Conservation (phyloP, 768 basidiomycete genomes). For the Galerina marginata region DNA sequence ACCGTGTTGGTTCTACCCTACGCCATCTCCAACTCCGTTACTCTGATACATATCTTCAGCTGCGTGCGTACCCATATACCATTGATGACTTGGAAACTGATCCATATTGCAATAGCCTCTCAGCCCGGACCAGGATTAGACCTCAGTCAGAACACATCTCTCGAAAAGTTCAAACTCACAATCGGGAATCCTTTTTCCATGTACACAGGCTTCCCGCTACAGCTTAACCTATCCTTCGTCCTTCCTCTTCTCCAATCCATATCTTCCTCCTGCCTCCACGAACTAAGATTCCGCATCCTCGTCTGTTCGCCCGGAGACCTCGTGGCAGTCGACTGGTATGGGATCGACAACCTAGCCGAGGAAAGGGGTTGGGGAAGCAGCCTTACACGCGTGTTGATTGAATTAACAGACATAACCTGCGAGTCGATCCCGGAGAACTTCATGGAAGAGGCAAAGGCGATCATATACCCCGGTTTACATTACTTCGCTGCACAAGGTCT, state of each 20-base stretch:
- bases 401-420: background rate
- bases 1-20: background rate
- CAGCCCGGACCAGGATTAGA: background rate
- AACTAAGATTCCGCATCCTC: constrained; percentile 3
- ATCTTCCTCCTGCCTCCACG: background rate
- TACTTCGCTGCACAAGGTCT: background rate
- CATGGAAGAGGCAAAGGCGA: background rate
- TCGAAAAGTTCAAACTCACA: background rate
- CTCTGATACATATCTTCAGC: background rate
- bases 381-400: background rate
- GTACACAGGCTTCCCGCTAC: background rate
- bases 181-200: background rate
- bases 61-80: background rate
- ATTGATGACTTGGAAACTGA: background rate
- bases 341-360: constrained; percentile 4
- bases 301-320: background rate
- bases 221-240: background rate
- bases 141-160: background rate
- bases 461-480: constrained; percentile 8
- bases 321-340: constrained; percentile 2
- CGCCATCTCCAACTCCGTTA: background rate
- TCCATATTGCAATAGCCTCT: too few relatives aligned
- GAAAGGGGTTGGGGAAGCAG: background rate
- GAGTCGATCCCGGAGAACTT: background rate
- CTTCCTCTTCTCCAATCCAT: constrained; percentile 1